Percentiles rank a stretch among this genome's conserved stretches.
Conservation (phyloP, 345 rosid genomes). For the Rhizophora mangle region DNA sequence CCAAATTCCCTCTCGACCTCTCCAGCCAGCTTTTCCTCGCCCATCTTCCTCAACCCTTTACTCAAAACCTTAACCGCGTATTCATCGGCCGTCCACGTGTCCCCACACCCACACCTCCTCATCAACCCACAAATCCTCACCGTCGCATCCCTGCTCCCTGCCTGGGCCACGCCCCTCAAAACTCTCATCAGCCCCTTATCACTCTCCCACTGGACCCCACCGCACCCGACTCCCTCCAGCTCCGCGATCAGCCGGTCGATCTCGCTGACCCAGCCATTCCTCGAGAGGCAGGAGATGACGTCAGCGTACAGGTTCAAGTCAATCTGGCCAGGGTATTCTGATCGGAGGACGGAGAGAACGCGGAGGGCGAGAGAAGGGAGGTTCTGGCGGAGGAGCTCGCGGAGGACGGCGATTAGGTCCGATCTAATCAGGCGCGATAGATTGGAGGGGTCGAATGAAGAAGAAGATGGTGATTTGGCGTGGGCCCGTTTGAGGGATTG, state of each 20-base stretch:
- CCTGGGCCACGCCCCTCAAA: constrained; percentile 54
- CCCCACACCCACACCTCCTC: constrained; percentile 66
- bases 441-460: constrained; percentile 38
- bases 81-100: constrained; percentile 55
- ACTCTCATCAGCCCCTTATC: constrained; percentile 50
- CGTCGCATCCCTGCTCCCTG: constrained; percentile 63
- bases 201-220: constrained; percentile 32
- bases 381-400: constrained; percentile 83
- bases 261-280: constrained; percentile 41
- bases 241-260: constrained; percentile 57
- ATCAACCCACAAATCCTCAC: constrained; percentile 61
- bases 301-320: constrained; percentile 64
- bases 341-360: constrained; percentile 58
- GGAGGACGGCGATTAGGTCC: constrained; percentile 57
- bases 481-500: constrained; percentile 74
- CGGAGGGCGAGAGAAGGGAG: constrained; percentile 62
- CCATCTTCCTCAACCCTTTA: constrained; percentile 57
- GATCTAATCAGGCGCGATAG: constrained; percentile 77
- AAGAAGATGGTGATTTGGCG: constrained; percentile 17
- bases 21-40: constrained; percentile 51
- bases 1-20: constrained; percentile 50
- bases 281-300: constrained; percentile 49
- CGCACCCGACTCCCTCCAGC: constrained; percentile 34
- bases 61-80: constrained; percentile 53
- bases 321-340: constrained; percentile 48